Evolutionary conservation across 352 stramenopile species (phyloP), one percentile per base, ranked within the genome.

Genomic region (Pythium volutum): DNA sequence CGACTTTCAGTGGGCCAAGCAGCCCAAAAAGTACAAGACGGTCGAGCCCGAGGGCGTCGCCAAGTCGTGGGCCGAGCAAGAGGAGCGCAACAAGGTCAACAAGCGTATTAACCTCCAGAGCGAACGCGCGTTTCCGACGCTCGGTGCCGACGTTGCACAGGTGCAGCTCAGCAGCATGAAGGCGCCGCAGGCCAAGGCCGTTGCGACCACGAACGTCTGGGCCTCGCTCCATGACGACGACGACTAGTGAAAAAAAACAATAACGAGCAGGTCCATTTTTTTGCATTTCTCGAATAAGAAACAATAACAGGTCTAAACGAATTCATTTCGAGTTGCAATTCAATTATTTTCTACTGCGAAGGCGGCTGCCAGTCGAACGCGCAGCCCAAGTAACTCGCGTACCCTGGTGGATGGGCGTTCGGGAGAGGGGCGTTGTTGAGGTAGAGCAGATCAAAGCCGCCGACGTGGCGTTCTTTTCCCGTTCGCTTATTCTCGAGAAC

Each of bases 11-110:
- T 93, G 83, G 81, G 77, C 83, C 46, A 93, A 93, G 69, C 81
- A 93, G 71, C 83, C 79, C 25, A 93, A 93, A 58, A 93, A 93
- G 70, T 91, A 90, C 74, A 93, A 89, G 65, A 81, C 60, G 46
- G 59, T 67, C 38, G 77, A 81, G 26, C 29, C 84, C 67, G 82
- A 88, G 56, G 55, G 57, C 12, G 83, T 89, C 26, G 76, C 81
- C 16, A 71, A 69, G 31, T 78, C 81, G 59, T 89, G 83, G 81
- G 83, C 75, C 36, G 83, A 93, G 57, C 79, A 89, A 59, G 77
- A 93, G 59, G 56, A 87, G 66, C 83, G 81, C 62, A 88, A 86
- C 56, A 82, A 82, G 53, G 64, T 76, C 42, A 64, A 68, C 27
- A 73, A 74, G 29, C 70, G 74, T 39, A 84, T 93, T 45, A 84